Evolutionary conservation across 352 stramenopile species (phyloP), one percentile per base, ranked within the genome.

Genomic region (Pythium myriotylum): DNA sequence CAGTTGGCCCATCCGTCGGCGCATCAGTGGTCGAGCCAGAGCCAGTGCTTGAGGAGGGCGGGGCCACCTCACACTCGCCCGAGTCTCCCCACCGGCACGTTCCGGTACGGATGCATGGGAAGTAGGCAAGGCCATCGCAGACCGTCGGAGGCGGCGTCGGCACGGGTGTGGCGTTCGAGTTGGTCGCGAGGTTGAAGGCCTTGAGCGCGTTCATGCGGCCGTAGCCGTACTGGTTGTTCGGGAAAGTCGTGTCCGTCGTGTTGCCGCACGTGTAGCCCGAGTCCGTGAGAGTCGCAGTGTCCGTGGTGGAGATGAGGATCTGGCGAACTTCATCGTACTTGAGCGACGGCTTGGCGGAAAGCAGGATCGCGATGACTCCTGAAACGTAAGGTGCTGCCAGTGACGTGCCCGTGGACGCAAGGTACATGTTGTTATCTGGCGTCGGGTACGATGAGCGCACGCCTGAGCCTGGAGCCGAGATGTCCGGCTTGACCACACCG

Each of bases 331-430:
- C 23, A 17, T 65, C 40, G n/a, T 24, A 47, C 17, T 48, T 48
- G 7, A 70, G 17, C 20, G 9, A 17, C 9, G 43, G 43, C 43
- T 14, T 17, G 22, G 43, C 43, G 8, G 20, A 35, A 12, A 51
- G 43, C 22, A 51, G 23, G 22, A 76, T 46, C 13, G 70, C 70
- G 26, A 73, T 51, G 29, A 55, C 60, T 26, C 65, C 69, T 22
- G 65, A 29, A 22, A 69, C 62, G 35, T 77, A 62, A 7, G 70
- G 70, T 22, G 70, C 52, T 14, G 70, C 70, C 59, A 75, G 72
- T 3, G 49, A 58, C n/a, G 66, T 59, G 33, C 35, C 33, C 3
- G 40, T 55, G 20, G 45, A 54, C 2, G 41, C 27, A 9, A 48
- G 41, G 41, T 48, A 48, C 19, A 9, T 16, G 41, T 27, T 26